These are phyloP conservation scores for Triticum urartu DNA, from an alignment of 176 grass and related monocot genomes.

Conservation along the genomic window DNA sequence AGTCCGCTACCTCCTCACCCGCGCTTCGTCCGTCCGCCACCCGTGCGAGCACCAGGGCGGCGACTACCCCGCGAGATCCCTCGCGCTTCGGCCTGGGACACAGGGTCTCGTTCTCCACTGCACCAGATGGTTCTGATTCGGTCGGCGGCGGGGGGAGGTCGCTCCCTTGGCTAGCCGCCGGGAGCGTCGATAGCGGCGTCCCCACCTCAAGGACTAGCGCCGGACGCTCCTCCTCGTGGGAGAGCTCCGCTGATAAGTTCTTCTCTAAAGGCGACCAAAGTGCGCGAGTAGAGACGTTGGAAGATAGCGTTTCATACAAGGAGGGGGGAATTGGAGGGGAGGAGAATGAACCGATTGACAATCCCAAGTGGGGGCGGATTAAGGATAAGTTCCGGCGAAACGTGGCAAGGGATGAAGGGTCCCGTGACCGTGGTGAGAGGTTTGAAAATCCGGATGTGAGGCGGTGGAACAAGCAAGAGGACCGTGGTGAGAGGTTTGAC, in stretches of 20 bases:
- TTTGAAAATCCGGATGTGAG: conserved; percentile 48
- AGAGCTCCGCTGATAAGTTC: conserved; percentile 69
- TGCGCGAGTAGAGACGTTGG: conserved; percentile 16
- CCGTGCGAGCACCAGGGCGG: conserved; percentile 10
- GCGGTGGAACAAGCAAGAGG: conserved; percentile 76
- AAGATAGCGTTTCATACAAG: conserved; percentile 13
- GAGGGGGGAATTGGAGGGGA: conserved; percentile 26
- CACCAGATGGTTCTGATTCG: conserved; percentile 10
- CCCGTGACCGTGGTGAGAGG: conserved; percentile 25
- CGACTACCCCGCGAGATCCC: neutral
- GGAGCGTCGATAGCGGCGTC: neutral
- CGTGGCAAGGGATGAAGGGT: conserved; percentile 31
- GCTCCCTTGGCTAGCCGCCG: conserved; percentile 55
- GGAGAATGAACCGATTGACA: conserved; percentile 42
- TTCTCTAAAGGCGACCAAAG: conserved; percentile 50
- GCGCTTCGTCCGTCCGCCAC: conserved; percentile 24
- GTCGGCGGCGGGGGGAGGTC: conserved; percentile 10
- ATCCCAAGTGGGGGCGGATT: conserved; percentile 59
- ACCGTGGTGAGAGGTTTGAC: conserved; percentile 10
- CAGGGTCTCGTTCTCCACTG: conserved; percentile 63
- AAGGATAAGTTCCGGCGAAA: conserved; percentile 49
- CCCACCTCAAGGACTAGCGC: conserved; percentile 23
- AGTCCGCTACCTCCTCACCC: conserved; percentile 7
- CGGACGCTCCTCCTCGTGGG: conserved; percentile 75
- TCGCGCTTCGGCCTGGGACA: neutral